Conservation (phyloP, 139 green algal species). For the Penium margaritaceum region DNA sequence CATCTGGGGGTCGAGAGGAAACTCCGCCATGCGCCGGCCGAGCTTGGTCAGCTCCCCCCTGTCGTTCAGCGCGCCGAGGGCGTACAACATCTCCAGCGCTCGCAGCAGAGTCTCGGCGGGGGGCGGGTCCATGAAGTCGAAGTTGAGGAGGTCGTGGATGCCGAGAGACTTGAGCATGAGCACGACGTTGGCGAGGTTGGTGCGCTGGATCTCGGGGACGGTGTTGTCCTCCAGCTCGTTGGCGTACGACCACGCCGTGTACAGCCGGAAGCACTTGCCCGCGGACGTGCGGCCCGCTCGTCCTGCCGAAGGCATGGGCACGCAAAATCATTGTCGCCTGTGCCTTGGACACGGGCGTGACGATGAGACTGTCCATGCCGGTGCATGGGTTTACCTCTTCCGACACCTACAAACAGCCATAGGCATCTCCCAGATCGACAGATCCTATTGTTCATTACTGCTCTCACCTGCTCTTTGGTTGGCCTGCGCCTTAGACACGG, state of each 20-base stretch:
- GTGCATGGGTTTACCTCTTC: too few species aligned
- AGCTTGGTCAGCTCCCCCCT: constrained; percentile 50
- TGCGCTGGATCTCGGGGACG: constrained; percentile 93
- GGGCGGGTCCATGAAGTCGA: constrained; percentile 86
- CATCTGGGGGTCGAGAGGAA: constrained; percentile 93
- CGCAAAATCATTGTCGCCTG: too few species aligned
- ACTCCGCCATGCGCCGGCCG: constrained; percentile 89
- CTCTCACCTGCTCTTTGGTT: constrained; percentile 62
- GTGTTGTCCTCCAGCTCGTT: constrained; percentile 96
- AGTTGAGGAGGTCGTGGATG: constrained; percentile 88
- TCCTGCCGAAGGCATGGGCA: too few species aligned
- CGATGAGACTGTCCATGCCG: too few species aligned
- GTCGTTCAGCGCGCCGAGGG: constrained; percentile 91
- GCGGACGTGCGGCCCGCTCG: too few species aligned
- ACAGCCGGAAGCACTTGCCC: constrained; percentile 96
- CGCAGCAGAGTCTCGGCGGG: constrained; percentile 74
- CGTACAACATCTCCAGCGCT: constrained; percentile 91
- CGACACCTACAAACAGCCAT: too few species aligned
- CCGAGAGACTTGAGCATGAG: constrained; percentile 87
- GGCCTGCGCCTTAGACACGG: constrained; percentile 76
- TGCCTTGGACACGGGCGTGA: too few species aligned
- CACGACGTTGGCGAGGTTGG: constrained; percentile 94
- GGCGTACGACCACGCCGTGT: constrained; percentile 81
- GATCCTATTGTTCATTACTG: too few species aligned
- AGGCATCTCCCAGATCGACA: constrained; percentile 85